Conservation (phyloP, 345 rosid genomes). For the Eucalyptus melliodora region DNA sequence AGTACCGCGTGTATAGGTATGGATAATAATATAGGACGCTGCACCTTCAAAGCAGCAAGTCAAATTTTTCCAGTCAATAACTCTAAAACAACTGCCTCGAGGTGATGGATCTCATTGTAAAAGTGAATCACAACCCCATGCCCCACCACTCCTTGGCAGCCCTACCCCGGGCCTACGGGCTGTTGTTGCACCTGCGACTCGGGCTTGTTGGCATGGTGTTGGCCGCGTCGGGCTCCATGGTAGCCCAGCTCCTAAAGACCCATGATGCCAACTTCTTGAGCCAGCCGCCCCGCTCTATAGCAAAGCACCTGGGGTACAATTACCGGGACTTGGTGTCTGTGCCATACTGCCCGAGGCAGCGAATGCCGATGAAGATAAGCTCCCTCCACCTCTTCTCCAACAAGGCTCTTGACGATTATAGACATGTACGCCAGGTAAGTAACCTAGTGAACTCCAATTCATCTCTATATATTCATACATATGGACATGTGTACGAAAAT, state of each 20-base stretch:
- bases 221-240: slow-evolving; percentile 73
- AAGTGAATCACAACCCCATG: too few species aligned
- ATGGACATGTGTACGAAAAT: not conserved
- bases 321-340: slow-evolving; percentile 85
- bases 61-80: too few species aligned
- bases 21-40: too few species aligned
- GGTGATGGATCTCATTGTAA: too few species aligned
- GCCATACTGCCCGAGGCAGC: slow-evolving; percentile 82
- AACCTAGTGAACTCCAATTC: not conserved
- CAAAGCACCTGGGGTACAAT: slow-evolving; percentile 58
- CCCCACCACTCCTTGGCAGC: too few species aligned
- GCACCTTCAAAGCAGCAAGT: too few species aligned
- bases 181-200: too few species aligned
- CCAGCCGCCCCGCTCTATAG: slow-evolving; percentile 73
- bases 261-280: slow-evolving; percentile 82
- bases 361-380: slow-evolving; percentile 63
- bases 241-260: slow-evolving; percentile 51
- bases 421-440: slow-evolving; percentile 62
- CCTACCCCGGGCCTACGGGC: too few species aligned
- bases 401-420: slow-evolving; percentile 66
- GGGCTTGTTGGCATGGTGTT: slow-evolving; percentile 45
- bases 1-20: too few species aligned
- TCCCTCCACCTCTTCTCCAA: slow-evolving; percentile 75
- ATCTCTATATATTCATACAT: not conserved
- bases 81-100: too few species aligned